Conservation (phyloP, 176 grass and related monocot genomes). For the Ananas comosus region DNA sequence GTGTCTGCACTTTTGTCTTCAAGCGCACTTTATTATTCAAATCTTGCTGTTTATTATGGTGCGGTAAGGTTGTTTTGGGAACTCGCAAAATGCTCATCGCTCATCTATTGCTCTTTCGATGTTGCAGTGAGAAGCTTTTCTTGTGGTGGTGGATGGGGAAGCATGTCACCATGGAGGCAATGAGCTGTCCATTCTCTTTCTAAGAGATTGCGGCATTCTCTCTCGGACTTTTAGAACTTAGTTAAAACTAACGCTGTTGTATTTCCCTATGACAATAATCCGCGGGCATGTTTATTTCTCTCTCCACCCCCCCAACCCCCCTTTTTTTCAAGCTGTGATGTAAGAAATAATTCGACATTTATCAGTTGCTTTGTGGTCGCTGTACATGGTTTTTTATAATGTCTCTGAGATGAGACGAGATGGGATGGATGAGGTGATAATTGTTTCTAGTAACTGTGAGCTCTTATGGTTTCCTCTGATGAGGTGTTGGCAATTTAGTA, state of each 20-base stretch:
- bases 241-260: slow-evolving; percentile 4
- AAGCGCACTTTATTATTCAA: not conserved
- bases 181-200: not conserved
- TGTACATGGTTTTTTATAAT: not conserved
- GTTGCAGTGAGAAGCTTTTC: slow-evolving; percentile 7
- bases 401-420: too few species aligned
- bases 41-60: not conserved
- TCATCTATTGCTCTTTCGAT: not conserved
- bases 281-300: not conserved
- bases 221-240: not conserved
- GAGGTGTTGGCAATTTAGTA: too few species aligned
- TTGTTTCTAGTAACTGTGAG: too few species aligned
- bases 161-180: not conserved
- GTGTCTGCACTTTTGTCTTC: not conserved
- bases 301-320: not conserved
- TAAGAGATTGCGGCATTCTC: not conserved
- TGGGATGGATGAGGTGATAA: not conserved
- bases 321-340: not conserved
- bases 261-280: slow-evolving; percentile 1
- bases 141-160: not conserved
- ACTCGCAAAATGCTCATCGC: not conserved
- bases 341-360: not conserved
- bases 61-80: not conserved
- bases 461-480: too few species aligned
- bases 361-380: not conserved